phyloP scores from a whole-genome alignment of 2,329 filamentous ascomycete genomes.

The Fusarium xyrophilum region DNA sequence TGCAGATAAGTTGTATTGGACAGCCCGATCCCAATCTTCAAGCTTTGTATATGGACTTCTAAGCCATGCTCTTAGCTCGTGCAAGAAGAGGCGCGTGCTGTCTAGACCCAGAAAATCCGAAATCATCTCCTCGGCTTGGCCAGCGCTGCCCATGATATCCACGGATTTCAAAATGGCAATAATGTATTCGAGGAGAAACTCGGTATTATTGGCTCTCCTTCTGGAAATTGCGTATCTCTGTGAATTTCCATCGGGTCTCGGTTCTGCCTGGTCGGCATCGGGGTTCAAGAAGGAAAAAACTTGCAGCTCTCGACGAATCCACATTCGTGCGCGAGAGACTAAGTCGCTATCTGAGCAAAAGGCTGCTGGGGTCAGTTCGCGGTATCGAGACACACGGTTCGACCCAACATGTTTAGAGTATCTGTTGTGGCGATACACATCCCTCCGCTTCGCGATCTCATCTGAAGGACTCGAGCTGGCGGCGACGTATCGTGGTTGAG shows the following conservation, averaged over 20 bases:
- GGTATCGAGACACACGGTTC: slow-evolving; percentile 78
- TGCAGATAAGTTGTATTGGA: slow-evolving; percentile 67
- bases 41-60: slow-evolving; percentile 77
- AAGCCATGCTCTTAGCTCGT: slow-evolving; percentile 84
- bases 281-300: slow-evolving; percentile 77
- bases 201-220: slow-evolving; percentile 69
- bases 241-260: not conserved
- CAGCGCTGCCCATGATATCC: slow-evolving; percentile 79
- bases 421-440: slow-evolving; percentile 74
- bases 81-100: slow-evolving; percentile 77
- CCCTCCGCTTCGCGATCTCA: slow-evolving; percentile 61
- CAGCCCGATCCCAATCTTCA: slow-evolving; percentile 79
- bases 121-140: slow-evolving; percentile 80
- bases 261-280: slow-evolving; percentile 32
- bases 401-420: slow-evolving; percentile 85
- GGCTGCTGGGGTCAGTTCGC: slow-evolving; percentile 71
- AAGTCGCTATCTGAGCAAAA: slow-evolving; percentile 72
- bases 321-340: slow-evolving; percentile 77
- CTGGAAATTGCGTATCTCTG: slow-evolving; percentile 27
- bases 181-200: slow-evolving; percentile 87
- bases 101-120: slow-evolving; percentile 78
- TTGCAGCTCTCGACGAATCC: slow-evolving; percentile 82
- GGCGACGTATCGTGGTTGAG: slow-evolving; percentile 8
- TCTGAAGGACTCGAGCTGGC: slow-evolving; percentile 9
- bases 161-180: slow-evolving; percentile 82